These are phyloP conservation scores for Sporisorium graminicola DNA, from an alignment of 1,284 basidiomycete species.

Conservation along the genomic window DNA sequence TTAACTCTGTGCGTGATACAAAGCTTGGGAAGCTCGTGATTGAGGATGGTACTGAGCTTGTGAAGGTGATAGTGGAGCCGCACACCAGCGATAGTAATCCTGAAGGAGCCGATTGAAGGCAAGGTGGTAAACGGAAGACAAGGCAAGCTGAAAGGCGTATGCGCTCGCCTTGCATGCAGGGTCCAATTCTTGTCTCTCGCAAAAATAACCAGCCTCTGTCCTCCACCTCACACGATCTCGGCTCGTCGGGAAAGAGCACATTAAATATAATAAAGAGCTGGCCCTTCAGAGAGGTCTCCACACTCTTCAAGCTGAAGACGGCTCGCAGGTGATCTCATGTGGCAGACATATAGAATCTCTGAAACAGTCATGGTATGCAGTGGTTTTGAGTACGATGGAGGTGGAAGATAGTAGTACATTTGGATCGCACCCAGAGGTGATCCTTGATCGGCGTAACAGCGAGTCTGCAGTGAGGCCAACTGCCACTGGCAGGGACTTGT, in stretches of 20 bases:
- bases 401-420: constrained; percentile 23
- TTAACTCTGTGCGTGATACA: background rate
- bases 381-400: background rate
- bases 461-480: background rate
- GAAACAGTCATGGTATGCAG: background rate
- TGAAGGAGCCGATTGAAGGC: background rate
- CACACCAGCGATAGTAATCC: background rate
- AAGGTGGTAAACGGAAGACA: background rate
- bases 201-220: background rate
- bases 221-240: constrained; percentile 8
- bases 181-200: background rate
- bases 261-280: no score
- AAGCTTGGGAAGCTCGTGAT: no score
- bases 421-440: background rate
- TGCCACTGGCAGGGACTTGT: background rate
- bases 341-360: no score
- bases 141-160: background rate
- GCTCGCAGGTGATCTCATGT: no score
- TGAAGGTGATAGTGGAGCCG: no score
- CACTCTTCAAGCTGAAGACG: background rate
- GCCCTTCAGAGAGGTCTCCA: no score
- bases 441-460: background rate
- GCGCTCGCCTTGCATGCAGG: constrained; percentile 19
- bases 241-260: background rate
- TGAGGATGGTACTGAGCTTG: no score